phyloP scores from a whole-genome alignment of 768 basidiomycete genomes.

The Pisolithus orientalis region DNA sequence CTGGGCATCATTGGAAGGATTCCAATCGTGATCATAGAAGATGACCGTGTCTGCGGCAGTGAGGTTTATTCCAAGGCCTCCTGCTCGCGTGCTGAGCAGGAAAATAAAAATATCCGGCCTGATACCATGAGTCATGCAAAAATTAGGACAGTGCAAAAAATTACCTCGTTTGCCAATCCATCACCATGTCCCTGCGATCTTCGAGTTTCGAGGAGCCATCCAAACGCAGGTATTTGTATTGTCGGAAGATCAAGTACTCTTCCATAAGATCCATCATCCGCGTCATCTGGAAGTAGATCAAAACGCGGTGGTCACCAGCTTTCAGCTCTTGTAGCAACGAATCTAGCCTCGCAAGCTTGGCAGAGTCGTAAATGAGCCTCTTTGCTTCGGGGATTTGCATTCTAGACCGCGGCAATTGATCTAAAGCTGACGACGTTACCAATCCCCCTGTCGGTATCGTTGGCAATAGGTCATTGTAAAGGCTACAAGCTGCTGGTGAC shows the following conservation, averaged over 20 bases:
- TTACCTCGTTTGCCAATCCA: constrained; percentile 96
- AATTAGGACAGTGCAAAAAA: constrained; percentile 13
- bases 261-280: constrained; percentile 99
- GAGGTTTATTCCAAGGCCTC: constrained; percentile 95
- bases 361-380: constrained; percentile 92
- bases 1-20: constrained; percentile 95
- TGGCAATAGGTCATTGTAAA: constrained; percentile 47
- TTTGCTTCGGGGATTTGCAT: constrained; percentile 96
- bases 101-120: constrained; percentile 90
- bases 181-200: constrained; percentile 97
- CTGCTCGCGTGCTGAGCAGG: constrained; percentile 89
- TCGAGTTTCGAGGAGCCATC: constrained; percentile 94
- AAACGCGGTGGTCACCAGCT: constrained; percentile 83
- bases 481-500: constrained; percentile 42
- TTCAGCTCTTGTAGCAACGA: constrained; percentile 87
- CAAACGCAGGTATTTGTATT: constrained; percentile 89
- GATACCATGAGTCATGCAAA: neutral
- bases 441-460: constrained; percentile 63
- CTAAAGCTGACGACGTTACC: constrained; percentile 52
- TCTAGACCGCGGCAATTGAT: constrained; percentile 73
- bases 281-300: constrained; percentile 99
- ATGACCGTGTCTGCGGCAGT: constrained; percentile 51
- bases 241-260: constrained; percentile 94
- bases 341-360: constrained; percentile 90
- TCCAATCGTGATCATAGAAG: constrained; percentile 32